Conservation (phyloP, 2,329 filamentous ascomycete species). For the Scedosporium aurantiacum region DNA sequence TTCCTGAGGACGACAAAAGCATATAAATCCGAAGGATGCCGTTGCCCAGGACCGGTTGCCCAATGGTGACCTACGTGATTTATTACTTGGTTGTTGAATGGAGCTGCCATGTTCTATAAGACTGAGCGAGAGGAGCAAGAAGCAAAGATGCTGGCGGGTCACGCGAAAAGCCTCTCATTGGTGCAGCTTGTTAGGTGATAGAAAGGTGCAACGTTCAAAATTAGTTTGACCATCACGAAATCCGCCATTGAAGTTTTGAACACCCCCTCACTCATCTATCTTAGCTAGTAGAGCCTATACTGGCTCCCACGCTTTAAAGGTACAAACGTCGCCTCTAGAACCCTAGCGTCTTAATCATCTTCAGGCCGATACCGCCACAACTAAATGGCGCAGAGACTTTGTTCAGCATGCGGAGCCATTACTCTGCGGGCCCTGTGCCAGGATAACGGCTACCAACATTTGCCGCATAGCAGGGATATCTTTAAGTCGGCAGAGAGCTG, state of each 20-base stretch:
- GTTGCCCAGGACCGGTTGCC: too few relatives aligned
- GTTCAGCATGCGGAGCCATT: not conserved
- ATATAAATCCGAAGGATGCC: too few relatives aligned
- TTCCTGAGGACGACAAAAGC: conserved; percentile 22
- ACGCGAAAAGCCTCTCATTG: not conserved
- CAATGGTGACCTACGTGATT: too few relatives aligned
- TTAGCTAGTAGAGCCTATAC: not conserved
- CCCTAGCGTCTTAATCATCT: not conserved
- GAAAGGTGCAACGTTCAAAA: too few relatives aligned
- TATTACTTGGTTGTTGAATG: not conserved
- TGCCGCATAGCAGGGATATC: not conserved
- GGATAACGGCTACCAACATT: not conserved
- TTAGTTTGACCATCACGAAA: not conserved
- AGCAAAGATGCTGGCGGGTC: not conserved
- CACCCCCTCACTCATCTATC: not conserved
- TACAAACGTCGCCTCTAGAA: not conserved
- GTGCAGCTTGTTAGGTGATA: not conserved
- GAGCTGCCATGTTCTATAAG: not conserved
- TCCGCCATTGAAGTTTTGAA: not conserved
- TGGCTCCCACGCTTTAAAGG: not conserved
- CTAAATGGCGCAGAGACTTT: not conserved
- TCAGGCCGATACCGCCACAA: not conserved
- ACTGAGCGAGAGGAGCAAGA: not conserved
- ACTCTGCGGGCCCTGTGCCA: not conserved
- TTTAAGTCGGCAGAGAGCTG: not conserved